Evolutionary conservation across 192 early-diverging fungal species (phyloP).

Genomic region (Podila epigama): DNA sequence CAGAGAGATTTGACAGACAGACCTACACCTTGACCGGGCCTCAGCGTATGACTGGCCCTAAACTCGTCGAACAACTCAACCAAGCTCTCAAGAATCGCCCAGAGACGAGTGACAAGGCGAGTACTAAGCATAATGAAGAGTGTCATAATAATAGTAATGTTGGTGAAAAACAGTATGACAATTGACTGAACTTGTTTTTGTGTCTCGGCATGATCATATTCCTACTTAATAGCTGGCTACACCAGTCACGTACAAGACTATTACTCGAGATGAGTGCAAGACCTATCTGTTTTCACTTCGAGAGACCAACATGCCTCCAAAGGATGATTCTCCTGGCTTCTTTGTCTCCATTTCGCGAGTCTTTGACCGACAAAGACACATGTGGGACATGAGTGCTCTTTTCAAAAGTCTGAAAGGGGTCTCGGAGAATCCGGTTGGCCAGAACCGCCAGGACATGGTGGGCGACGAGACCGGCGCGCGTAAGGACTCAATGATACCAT

Average conservation of each 20-base stretch:
- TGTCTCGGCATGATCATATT: too few relatives aligned
- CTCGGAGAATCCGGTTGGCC: too few relatives aligned
- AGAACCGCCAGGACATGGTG: too few relatives aligned
- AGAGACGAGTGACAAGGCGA: not conserved
- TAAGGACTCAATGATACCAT: too few relatives aligned
- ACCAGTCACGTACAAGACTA: slow-evolving; percentile 7
- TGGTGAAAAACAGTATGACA: too few relatives aligned
- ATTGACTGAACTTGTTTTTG: too few relatives aligned
- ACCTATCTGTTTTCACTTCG: slow-evolving; percentile 13
- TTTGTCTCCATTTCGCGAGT: not conserved
- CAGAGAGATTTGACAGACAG: slow-evolving; percentile 12
- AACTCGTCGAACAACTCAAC: slow-evolving; percentile 18
- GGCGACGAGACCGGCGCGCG: too few relatives aligned
- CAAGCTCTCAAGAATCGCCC: not conserved
- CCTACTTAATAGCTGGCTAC: not conserved
- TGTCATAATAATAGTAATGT: too few relatives aligned
- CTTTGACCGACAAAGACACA: not conserved
- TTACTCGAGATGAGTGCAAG: slow-evolving; percentile 9
- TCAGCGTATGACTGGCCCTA: slow-evolving; percentile 20
- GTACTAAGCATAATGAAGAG: too few relatives aligned
- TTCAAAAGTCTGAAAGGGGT: not conserved
- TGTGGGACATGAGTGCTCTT: not conserved
- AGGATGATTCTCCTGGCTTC: not conserved
- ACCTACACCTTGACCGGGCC: slow-evolving; percentile 33
- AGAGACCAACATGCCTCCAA: not conserved